phyloP scores from a whole-genome alignment of 2,329 filamentous ascomycete genomes.

The Ustulina deusta region DNA sequence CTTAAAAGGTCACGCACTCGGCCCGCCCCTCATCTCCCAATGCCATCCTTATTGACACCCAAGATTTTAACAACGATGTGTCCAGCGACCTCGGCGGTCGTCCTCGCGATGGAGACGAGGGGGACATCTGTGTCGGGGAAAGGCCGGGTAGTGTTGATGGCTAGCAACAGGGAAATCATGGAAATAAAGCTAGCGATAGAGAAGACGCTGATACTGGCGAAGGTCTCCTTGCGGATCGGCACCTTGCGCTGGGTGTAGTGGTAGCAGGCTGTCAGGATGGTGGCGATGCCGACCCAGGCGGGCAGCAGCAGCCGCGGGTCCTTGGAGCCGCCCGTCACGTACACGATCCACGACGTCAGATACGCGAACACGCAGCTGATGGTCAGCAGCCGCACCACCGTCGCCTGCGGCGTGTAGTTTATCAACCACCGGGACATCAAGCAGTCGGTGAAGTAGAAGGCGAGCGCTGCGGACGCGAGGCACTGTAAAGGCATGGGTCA shows the following conservation, averaged over 20 bases:
- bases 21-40: conserved; percentile 17
- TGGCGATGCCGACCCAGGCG: conserved; percentile 83
- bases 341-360: conserved; percentile 77
- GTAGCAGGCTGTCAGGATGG: conserved; percentile 78
- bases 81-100: conserved; percentile 40
- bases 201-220: conserved; percentile 81
- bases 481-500: conserved; percentile 62
- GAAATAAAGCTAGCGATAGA: conserved; percentile 81
- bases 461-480: conserved; percentile 80
- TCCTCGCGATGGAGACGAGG: conserved; percentile 43
- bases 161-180: conserved; percentile 75
- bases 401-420: conserved; percentile 84
- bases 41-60: conserved; percentile 45
- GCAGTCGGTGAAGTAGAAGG: conserved; percentile 86
- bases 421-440: conserved; percentile 89
- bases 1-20: neutral
- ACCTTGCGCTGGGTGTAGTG: conserved; percentile 82
- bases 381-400: conserved; percentile 81
- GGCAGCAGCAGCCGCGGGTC: conserved; percentile 78
- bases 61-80: conserved; percentile 46
- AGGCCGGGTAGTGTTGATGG: conserved; percentile 72
- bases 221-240: conserved; percentile 82
- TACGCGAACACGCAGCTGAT: conserved; percentile 81
- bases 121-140: conserved; percentile 64
- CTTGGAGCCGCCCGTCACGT: conserved; percentile 75